Evolutionary conservation across 257 asterid species (phyloP).

Genomic region (Solanum etuberosum): DNA sequence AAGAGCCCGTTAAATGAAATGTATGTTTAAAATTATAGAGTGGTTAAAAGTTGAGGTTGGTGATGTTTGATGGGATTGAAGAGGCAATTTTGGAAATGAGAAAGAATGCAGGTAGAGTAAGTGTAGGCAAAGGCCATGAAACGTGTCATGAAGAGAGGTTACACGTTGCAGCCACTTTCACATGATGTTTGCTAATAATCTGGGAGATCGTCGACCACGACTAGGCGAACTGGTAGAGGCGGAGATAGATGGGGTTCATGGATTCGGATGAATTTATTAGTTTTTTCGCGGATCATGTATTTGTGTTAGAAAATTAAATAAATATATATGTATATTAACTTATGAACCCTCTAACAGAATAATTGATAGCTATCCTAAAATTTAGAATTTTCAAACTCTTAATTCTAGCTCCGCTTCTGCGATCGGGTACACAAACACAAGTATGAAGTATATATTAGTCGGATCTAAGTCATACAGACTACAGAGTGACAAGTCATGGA

Average conservation of each 20-base stretch:
- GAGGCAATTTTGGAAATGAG: neutral
- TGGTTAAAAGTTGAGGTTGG: neutral
- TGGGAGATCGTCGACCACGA: neutral
- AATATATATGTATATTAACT: too few relatives aligned
- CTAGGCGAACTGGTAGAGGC: too few relatives aligned
- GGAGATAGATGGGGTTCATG: too few relatives aligned
- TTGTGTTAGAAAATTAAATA: too few relatives aligned
- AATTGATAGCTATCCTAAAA: too few relatives aligned
- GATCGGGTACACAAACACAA: neutral
- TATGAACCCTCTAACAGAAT: too few relatives aligned
- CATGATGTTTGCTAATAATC: neutral
- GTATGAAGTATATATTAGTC: neutral
- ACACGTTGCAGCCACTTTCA: neutral
- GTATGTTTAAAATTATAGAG: too few relatives aligned
- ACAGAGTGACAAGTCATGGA: neutral
- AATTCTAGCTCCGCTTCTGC: too few relatives aligned
- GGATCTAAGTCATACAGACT: neutral
- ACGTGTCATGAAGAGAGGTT: neutral
- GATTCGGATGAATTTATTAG: too few relatives aligned
- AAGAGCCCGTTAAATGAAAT: too few relatives aligned
- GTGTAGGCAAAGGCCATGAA: neutral
- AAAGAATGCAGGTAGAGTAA: neutral
- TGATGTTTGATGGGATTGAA: neutral
- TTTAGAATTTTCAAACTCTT: too few relatives aligned
- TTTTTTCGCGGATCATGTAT: too few relatives aligned